Evolutionary conservation across 2,329 filamentous ascomycete genomes (phyloP).

Genomic region (Ceratocystis cubensis): DNA sequence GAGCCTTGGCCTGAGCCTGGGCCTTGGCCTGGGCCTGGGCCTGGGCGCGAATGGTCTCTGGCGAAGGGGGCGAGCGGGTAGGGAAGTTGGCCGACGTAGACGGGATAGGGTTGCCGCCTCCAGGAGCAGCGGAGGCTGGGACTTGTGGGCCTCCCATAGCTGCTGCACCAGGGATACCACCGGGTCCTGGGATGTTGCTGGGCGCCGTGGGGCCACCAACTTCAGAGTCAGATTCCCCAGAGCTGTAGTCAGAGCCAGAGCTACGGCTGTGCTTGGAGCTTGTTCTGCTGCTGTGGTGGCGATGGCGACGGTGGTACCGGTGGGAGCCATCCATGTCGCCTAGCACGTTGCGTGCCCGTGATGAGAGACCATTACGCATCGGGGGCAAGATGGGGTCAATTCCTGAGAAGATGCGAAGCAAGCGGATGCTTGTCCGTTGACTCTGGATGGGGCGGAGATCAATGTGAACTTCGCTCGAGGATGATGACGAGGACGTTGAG

Average conservation of each 20-base stretch:
- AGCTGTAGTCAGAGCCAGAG: slow-evolving; percentile 4
- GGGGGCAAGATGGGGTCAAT: slow-evolving; percentile 20
- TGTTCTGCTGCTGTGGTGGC: slow-evolving; percentile 6
- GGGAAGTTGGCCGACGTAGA: slow-evolving; percentile 1
- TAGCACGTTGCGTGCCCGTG: background rate
- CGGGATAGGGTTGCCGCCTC: background rate
- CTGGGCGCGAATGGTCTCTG: background rate
- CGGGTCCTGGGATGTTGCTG: background rate
- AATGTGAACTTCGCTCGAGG: background rate
- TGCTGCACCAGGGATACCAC: background rate
- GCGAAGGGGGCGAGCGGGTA: slow-evolving; percentile 5
- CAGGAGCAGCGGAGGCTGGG: background rate
- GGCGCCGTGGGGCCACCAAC: background rate
- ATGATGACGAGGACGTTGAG: slow-evolving; percentile 6
- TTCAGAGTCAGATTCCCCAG: slow-evolving; percentile 1
- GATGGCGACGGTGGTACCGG: background rate
- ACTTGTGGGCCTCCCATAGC: background rate
- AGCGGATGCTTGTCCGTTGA: slow-evolving; percentile 12
- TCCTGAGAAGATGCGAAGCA: slow-evolving; percentile 21
- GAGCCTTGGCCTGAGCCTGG: slow-evolving; percentile 1
- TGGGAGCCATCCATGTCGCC: background rate
- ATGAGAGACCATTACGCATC: slow-evolving; percentile 6
- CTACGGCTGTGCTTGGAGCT: background rate
- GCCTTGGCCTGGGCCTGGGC: background rate
- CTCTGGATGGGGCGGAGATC: slow-evolving; percentile 12